phyloP scores from a whole-genome alignment of 345 rosid species.

The Psidium guajava region DNA sequence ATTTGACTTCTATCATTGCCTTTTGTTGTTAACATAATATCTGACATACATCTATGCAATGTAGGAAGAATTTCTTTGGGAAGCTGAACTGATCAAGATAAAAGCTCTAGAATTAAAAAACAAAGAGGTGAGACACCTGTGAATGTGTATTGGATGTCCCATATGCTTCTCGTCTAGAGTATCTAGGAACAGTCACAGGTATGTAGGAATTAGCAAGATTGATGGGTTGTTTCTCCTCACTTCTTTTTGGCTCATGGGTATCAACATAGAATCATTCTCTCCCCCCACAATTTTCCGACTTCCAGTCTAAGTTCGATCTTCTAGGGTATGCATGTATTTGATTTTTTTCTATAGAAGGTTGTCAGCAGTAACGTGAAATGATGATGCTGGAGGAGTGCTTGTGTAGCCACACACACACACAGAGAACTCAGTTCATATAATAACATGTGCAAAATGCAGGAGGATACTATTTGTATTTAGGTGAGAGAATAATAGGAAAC shows the following conservation, averaged over 20 bases:
- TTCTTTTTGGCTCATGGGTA: not conserved
- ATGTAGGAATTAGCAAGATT: not conserved
- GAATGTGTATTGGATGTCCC: not conserved
- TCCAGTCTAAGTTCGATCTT: not conserved
- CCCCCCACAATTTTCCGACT: accelerated
- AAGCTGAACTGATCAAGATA: constrained; percentile 95
- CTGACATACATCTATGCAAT: constrained; percentile 3
- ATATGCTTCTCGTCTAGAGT: not conserved
- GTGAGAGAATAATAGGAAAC: not conserved
- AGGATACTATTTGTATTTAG: not conserved
- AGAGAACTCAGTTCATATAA: not conserved
- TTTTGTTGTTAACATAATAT: not conserved
- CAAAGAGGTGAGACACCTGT: constrained; percentile 68
- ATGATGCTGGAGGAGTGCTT: not conserved
- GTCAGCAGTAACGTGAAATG: not conserved
- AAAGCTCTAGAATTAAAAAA: constrained; percentile 97
- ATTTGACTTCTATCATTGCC: not conserved
- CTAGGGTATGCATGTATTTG: not conserved
- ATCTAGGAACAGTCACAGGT: not conserved
- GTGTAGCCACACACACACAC: not conserved
- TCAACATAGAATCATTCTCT: not conserved
- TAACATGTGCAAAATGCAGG: not conserved
- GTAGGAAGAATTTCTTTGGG: constrained; percentile 97
- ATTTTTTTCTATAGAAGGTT: not conserved
- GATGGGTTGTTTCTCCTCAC: not conserved